Conservation (phyloP, 2,329 filamentous ascomycete species). For the Exophiala sp. region DNA sequence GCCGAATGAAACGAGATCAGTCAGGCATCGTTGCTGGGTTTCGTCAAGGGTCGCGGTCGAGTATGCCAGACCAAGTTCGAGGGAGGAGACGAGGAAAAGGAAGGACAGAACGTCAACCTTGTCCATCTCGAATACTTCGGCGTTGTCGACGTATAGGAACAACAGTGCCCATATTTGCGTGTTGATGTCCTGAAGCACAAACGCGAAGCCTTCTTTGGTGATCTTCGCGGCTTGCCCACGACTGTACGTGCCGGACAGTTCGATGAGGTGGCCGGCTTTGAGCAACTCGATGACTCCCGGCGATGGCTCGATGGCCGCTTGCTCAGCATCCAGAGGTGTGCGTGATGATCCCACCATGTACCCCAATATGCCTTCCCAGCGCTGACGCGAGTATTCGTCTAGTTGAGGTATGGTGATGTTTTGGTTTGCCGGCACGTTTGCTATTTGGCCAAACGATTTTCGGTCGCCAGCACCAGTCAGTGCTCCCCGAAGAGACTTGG, state of each 20-base stretch:
- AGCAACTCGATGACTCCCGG: slow-evolving; percentile 81
- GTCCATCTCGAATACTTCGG: slow-evolving; percentile 71
- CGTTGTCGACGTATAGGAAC: slow-evolving; percentile 86
- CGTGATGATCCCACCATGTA: slow-evolving; percentile 69
- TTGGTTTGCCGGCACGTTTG: slow-evolving; percentile 58
- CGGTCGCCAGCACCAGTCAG: slow-evolving; percentile 83
- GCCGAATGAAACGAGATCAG: slow-evolving; percentile 85
- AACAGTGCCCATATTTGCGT: slow-evolving; percentile 96
- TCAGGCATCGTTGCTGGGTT: slow-evolving; percentile 82
- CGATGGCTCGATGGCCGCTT: slow-evolving; percentile 50
- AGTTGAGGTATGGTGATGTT: slow-evolving; percentile 69
- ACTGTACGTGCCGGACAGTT: slow-evolving; percentile 39
- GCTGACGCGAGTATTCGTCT: slow-evolving; percentile 78
- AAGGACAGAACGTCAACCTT: slow-evolving; percentile 93
- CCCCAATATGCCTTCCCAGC: slow-evolving; percentile 95
- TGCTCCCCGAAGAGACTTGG: slow-evolving; percentile 75
- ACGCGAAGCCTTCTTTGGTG: slow-evolving; percentile 90
- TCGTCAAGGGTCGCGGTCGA: slow-evolving; percentile 78
- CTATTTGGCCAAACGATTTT: slow-evolving; percentile 87
- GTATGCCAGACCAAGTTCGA: slow-evolving; percentile 89
- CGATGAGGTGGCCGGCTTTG: slow-evolving; percentile 75
- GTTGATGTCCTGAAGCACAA: slow-evolving; percentile 90
- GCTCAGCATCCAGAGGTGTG: slow-evolving; percentile 16
- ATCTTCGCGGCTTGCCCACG: slow-evolving; percentile 62
- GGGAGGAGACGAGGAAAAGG: slow-evolving; percentile 88